Evolutionary conservation across 2,329 filamentous ascomycete species (phyloP).

Genomic region (Fusarium chaquense): DNA sequence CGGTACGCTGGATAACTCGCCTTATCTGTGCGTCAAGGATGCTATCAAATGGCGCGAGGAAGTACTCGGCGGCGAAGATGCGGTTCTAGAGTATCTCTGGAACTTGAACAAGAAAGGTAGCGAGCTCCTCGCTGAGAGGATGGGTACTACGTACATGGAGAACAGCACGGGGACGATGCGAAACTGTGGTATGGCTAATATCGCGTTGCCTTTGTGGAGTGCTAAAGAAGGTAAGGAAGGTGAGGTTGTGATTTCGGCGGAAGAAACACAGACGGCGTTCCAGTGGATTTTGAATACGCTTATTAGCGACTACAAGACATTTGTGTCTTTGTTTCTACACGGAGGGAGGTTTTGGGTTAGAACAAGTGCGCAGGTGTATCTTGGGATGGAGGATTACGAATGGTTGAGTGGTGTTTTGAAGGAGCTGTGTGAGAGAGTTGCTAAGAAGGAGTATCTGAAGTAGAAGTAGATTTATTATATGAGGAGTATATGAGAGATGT

Average conservation of each 20-base stretch:
- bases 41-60: constrained; percentile 77
- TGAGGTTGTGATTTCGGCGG: constrained; percentile 48
- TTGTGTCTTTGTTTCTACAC: constrained; percentile 74
- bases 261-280: constrained; percentile 55
- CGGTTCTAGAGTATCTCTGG: constrained; percentile 73
- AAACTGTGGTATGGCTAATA: constrained; percentile 77
- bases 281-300: constrained; percentile 70
- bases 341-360: constrained; percentile 75
- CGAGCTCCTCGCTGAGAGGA: constrained; percentile 66
- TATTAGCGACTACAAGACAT: constrained; percentile 74
- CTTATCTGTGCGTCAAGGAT: constrained; percentile 78
- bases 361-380: constrained; percentile 84
- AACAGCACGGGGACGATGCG: constrained; percentile 72
- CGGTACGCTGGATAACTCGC: constrained; percentile 78
- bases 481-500: background rate
- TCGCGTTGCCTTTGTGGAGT: constrained; percentile 74
- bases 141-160: constrained; percentile 80
- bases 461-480: background rate
- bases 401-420: constrained; percentile 72
- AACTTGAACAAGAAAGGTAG: constrained; percentile 74
- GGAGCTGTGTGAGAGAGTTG: constrained; percentile 58
- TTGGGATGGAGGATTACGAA: constrained; percentile 84
- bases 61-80: constrained; percentile 78
- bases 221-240: constrained; percentile 46
- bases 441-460: constrained; percentile 51